Base-by-base conservation (phyloP, 768 basidiomycete genomes). In the Trametes meyenii region DNA sequence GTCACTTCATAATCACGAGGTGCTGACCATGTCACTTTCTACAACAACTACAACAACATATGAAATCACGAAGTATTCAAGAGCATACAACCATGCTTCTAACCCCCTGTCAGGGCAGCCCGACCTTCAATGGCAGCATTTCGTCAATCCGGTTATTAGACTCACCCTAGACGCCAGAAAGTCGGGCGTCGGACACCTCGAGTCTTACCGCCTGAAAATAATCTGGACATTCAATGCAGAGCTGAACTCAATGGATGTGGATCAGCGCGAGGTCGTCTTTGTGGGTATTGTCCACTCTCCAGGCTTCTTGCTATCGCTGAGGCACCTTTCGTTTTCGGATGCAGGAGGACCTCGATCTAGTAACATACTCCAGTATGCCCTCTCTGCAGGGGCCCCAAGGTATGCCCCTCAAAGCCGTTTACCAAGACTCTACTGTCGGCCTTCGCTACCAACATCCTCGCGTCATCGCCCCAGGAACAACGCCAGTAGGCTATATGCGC, bases 401-500 rank as follows among this genome's bases (percentile, higher is more conserved):
- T 23, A 78, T 88, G 33, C 89, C 91, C n/a, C 74, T 93, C 44
- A 92, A 91, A 72, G 90, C 89, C 8, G 89, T 92, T 11, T 90
- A 89, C 70, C 85, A 88, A 23, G 90, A 88, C 57, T 77, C 81
- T 4, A 77, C 87, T 0, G 87, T 92, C 26, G 91, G 91, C 13
- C 82, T 93, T 46, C 85, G 90, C 23, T 93, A 92, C 67, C 74
- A 90, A 36, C 78, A 88, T 63, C 81, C 81, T 26, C 77, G 76
- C 33, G 77, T 62, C 13, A 44, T 68, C 5, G 66, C 69, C 10
- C 66, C 67, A 17, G 72, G 72, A 46, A 66, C 66, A 42, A 66
- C 64, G n/a, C 73, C 75, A 54, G 79, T 75, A 66, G 60, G 73
- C 70, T 19, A 17, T 46, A 19, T 39, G 48, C 46, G 24, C 10